These are phyloP conservation scores for Kurtzmaniella cleridarum DNA, from an alignment of 805 yeast species.

Conservation along the genomic window DNA sequence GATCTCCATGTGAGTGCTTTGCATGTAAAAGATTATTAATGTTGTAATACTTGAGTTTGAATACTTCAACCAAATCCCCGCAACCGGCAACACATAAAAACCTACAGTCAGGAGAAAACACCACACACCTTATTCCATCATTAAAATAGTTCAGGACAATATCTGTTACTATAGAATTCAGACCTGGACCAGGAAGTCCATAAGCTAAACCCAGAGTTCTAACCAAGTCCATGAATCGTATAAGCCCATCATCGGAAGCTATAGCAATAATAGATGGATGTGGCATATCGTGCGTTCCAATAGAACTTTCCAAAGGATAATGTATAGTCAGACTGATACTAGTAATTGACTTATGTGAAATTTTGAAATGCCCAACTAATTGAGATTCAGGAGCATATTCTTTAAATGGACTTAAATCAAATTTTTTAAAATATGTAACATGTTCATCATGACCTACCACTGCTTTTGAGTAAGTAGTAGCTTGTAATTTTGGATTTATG, in stretches of 20 bases:
- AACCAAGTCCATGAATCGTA: conserved; percentile 50
- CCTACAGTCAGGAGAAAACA: conserved; percentile 44
- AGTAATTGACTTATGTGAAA: conserved; percentile 58
- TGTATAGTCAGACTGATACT: conserved; percentile 30
- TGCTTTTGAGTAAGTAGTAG: conserved; percentile 10
- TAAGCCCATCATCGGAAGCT: conserved; percentile 63
- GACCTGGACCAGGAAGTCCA: conserved; percentile 17
- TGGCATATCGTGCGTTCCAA: conserved; percentile 21
- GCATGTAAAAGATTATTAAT: conserved; percentile 26
- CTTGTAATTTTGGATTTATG: conserved; percentile 29
- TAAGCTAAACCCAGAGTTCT: conserved; percentile 23
- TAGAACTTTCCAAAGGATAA: conserved; percentile 5
- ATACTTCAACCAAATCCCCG: conserved; percentile 45
- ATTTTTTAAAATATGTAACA: conserved; percentile 31
- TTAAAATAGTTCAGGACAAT: conserved; percentile 56
- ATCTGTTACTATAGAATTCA: conserved; percentile 37
- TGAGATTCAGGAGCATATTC: conserved; percentile 10
- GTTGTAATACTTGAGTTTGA: conserved; percentile 36
- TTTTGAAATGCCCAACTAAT: conserved; percentile 52
- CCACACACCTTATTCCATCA: conserved; percentile 53
- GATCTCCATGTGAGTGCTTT: conserved; percentile 6
- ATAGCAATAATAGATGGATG: conserved; percentile 45
- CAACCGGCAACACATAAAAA: conserved; percentile 46
- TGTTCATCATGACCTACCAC: conserved; percentile 23
- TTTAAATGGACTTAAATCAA: conserved; percentile 29